Evolutionary conservation across 202 grass and related monocot genomes (phyloP).

Genomic region (Carex arenaria): DNA sequence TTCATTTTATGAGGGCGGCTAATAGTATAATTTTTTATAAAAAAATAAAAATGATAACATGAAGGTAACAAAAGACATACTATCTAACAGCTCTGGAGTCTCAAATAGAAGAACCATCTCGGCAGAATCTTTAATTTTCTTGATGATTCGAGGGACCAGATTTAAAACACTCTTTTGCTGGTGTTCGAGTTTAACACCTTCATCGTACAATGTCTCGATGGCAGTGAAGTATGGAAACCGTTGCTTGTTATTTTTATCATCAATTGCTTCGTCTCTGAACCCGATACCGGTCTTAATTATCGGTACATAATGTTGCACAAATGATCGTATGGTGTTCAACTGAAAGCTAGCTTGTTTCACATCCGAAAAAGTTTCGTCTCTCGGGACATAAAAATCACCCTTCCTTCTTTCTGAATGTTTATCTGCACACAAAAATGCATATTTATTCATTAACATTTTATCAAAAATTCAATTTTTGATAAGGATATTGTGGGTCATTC

Average conservation of each 20-base stretch:
- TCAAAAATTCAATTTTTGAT: too few species aligned
- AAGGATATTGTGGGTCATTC: too few species aligned
- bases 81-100: constrained; percentile 55
- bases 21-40: too few species aligned
- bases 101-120: constrained; percentile 73
- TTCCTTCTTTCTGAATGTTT: constrained; percentile 36
- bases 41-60: neutral
- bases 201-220: constrained; percentile 63
- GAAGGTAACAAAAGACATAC: constrained; percentile 23
- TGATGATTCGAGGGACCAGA: constrained; percentile 54
- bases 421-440: constrained; percentile 16
- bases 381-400: constrained; percentile 38
- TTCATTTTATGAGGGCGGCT: too few species aligned
- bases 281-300: constrained; percentile 17
- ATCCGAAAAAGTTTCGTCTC: constrained; percentile 78
- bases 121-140: constrained; percentile 37
- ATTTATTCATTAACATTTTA: neutral
- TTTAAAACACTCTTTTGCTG: constrained; percentile 13
- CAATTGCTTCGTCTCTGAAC: neutral
- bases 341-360: constrained; percentile 59
- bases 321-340: constrained; percentile 41
- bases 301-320: constrained; percentile 41
- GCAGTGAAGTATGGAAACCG: constrained; percentile 75
- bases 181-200: constrained; percentile 47
- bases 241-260: neutral